Base-by-base conservation (phyloP, 2,329 filamentous ascomycete genomes). In the Nemania sp. region DNA sequence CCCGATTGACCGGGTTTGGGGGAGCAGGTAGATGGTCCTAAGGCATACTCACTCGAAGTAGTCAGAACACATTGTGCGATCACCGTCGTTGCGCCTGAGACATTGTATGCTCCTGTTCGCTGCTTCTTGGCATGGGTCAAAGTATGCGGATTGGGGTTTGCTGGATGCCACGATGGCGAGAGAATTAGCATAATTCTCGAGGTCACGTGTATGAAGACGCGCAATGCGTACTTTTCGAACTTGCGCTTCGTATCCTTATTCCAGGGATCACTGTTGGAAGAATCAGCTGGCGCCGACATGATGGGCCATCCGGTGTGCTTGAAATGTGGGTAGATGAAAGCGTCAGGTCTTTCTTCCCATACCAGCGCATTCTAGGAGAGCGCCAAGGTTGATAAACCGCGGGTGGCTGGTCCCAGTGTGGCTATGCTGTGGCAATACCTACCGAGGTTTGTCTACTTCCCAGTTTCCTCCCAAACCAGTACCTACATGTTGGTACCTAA, bases 51-150 rank as follows among this genome's bases (percentile, higher is more conserved):
- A 97, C 91, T 97, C 90, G 69, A 99, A 97, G 70, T 95, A 97
- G 72, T 97, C 93, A 61, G 81, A 80, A 70, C 94, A 99, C 88
- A 97, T 89, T n/a, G 86, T 78, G 61, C 86, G 83, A 69, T 97
- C 91, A 12, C 90, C 92, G 19, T 82, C 86, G 70, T 99, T 99
- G 19, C 94, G 84, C 69, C 91, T 87, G 68, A 99, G 76, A 68
- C 94, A 99, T 70, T 84, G 86, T 63, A 97, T 86, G 73, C 92
- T 97, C 68, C 83, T 82, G 62, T 88, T 79, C 6, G 94, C 93
- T 5, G 91, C 91, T 66, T 96, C 93, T 71, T 97, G 93, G 73
- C 94, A 99, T 2, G 94, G 94, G 66, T 99, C 94, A 71, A 90
- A 91, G 75, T 88, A 97, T 70, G 97, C 86, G 78, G 91, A 96